These are phyloP conservation scores for Linnemannia hyalina DNA, from an alignment of 192 early-diverging fungal species.

Conservation along the genomic window DNA sequence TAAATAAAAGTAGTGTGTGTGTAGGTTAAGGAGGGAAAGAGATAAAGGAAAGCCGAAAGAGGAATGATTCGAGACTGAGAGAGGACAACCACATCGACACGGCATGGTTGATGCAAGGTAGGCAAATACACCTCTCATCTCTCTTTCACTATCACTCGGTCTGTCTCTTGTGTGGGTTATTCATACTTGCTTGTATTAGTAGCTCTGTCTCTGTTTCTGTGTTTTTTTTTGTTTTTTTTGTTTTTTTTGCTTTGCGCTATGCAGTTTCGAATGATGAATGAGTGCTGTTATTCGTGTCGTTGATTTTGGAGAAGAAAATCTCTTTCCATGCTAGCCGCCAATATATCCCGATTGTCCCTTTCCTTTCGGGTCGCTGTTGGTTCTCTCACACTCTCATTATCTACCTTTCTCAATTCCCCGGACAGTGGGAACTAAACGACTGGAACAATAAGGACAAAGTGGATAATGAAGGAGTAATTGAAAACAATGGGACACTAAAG, in stretches of 20 bases:
- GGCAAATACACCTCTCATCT: not conserved
- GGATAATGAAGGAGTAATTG: not conserved
- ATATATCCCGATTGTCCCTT: not conserved
- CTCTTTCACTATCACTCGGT: too few relatives aligned
- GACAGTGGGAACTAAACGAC: not conserved
- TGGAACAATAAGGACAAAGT: not conserved
- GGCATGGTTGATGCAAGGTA: not conserved
- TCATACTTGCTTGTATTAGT: too few relatives aligned
- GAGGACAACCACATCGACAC: conserved; percentile 1
- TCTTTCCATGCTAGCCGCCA: not conserved
- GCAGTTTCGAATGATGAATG: not conserved
- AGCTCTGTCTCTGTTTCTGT: too few relatives aligned
- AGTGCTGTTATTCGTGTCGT: not conserved
- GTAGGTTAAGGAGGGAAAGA: not conserved
- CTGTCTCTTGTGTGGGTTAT: too few relatives aligned
- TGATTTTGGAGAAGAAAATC: not conserved
- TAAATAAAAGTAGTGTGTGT: not conserved
- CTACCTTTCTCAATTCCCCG: not conserved
- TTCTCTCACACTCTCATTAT: not conserved
- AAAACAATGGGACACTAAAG: not conserved
- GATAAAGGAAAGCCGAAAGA: not conserved
- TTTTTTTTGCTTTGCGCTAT: not conserved
- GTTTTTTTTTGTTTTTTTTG: too few relatives aligned
- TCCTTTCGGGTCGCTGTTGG: not conserved
- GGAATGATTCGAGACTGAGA: not conserved